Percentiles rank a stretch among this genome's conserved stretches.
These are phyloP conservation scores for Emergomyces orientalis DNA, from an alignment of 2,329 filamentous ascomycete species.

Conservation along the genomic window DNA sequence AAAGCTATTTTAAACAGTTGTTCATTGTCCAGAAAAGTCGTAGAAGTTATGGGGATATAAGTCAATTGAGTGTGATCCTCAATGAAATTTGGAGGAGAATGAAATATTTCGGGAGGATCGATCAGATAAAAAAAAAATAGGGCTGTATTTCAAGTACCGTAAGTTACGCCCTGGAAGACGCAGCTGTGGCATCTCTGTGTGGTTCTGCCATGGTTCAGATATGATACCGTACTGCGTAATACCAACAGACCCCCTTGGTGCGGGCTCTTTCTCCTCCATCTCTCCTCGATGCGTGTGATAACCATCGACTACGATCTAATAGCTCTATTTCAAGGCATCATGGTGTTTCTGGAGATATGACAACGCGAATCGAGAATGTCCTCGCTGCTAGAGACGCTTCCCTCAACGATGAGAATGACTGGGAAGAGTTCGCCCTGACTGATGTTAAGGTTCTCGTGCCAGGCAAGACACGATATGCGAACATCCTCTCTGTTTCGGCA, in stretches of 20 bases:
- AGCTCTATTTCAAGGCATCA: constrained; percentile 19
- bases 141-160: background rate
- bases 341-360: constrained; percentile 34
- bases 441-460: constrained; percentile 46
- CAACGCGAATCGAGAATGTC: constrained; percentile 38
- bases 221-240: background rate
- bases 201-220: too few species aligned
- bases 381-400: constrained; percentile 37
- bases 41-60: background rate
- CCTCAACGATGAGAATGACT: constrained; percentile 45
- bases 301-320: constrained; percentile 1
- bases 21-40: background rate
- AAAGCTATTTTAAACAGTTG: background rate
- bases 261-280: background rate
- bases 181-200: too few species aligned
- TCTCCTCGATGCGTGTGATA: constrained; percentile 6
- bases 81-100: background rate
- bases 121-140: background rate
- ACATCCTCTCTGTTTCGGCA: constrained; percentile 47
- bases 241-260: background rate
- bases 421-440: constrained; percentile 50
- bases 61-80: background rate
- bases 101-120: background rate
- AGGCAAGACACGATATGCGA: constrained; percentile 43
- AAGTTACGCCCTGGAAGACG: too few species aligned